Evolutionary conservation across 1,284 basidiomycete species (phyloP).

Genomic region (Sporisorium reilianum): DNA sequence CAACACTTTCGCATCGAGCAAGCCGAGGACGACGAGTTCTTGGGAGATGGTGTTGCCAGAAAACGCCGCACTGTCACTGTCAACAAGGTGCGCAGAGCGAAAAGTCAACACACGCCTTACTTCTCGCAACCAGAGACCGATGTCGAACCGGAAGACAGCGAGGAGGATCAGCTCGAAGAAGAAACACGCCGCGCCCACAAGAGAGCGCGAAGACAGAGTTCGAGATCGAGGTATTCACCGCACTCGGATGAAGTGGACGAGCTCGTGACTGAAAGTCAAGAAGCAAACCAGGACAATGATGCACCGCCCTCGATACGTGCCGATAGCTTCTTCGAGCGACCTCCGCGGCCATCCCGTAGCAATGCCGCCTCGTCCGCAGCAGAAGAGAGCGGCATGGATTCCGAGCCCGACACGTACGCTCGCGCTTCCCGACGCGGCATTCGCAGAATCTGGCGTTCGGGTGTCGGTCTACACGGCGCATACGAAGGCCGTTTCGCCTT

Average conservation of each 20-base stretch:
- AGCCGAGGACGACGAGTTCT: conserved; percentile 46
- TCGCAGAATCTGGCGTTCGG: conserved; percentile 34
- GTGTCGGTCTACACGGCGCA: conserved; percentile 40
- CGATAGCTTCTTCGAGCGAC: conserved; percentile 40
- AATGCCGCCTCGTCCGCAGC: conserved; percentile 35
- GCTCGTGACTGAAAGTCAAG: conserved; percentile 5
- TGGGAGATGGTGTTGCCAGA: conserved; percentile 42
- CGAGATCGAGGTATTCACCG: conserved; percentile 15
- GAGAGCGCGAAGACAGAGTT: conserved; percentile 15
- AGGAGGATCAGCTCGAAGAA: conserved; percentile 33
- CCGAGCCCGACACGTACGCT: conserved; percentile 24
- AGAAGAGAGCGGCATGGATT: conserved; percentile 33
- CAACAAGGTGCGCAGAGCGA: conserved; percentile 36
- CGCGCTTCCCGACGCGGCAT: conserved; percentile 32
- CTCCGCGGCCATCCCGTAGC: conserved; percentile 23
- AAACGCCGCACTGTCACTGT: conserved; percentile 23
- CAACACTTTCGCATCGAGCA: conserved; percentile 50
- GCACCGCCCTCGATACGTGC: conserved; percentile 30
- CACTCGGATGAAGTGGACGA: conserved; percentile 14
- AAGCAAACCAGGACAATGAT: conserved; percentile 7
- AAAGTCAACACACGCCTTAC: conserved; percentile 43
- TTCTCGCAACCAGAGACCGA: conserved; percentile 45
- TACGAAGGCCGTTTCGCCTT: conserved; percentile 44
- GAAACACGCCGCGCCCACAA: conserved; percentile 15
- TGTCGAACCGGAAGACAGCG: conserved; percentile 39